Conservation (phyloP, 495 filamentous ascomycete species). For the Lasiosphaeriaceae sp. region DNA sequence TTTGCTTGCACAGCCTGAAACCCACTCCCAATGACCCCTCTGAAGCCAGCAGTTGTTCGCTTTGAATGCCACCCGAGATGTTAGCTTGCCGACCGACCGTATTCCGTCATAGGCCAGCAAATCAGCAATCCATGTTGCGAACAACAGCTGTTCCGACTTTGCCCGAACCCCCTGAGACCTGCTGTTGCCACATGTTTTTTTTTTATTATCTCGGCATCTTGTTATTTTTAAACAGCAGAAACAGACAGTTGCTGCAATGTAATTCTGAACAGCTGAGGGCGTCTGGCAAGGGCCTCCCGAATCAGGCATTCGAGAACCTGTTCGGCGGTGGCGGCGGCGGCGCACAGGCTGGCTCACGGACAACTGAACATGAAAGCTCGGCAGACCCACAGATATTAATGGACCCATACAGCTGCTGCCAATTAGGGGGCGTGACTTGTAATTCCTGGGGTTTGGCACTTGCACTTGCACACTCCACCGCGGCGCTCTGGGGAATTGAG, state of each 20-base stretch:
- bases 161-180: slow-evolving; percentile 18
- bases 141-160: slow-evolving; percentile 21
- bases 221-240: not conserved
- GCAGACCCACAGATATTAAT: not conserved
- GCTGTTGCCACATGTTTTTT: not conserved
- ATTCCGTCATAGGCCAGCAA: slow-evolving; percentile 23
- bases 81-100: slow-evolving; percentile 15
- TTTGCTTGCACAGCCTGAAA: slow-evolving; percentile 16
- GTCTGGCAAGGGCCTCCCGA: not conserved
- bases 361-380: too few relatives aligned
- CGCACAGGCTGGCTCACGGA: not conserved
- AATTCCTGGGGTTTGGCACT: not conserved
- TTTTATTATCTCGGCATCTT: not conserved
- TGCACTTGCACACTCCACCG: not conserved
- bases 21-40: not conserved
- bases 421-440: not conserved
- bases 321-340: too few relatives aligned
- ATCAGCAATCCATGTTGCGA: not conserved
- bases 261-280: too few relatives aligned
- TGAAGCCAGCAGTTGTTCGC: too few relatives aligned
- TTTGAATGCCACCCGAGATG: slow-evolving; percentile 2
- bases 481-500: too few relatives aligned
- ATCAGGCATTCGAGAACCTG: not conserved
- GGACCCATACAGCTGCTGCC: not conserved
- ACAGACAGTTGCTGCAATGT: not conserved